Base-by-base conservation (phyloP, 202 grass and related monocot genomes). In the Cymbopogon flexuosus region DNA sequence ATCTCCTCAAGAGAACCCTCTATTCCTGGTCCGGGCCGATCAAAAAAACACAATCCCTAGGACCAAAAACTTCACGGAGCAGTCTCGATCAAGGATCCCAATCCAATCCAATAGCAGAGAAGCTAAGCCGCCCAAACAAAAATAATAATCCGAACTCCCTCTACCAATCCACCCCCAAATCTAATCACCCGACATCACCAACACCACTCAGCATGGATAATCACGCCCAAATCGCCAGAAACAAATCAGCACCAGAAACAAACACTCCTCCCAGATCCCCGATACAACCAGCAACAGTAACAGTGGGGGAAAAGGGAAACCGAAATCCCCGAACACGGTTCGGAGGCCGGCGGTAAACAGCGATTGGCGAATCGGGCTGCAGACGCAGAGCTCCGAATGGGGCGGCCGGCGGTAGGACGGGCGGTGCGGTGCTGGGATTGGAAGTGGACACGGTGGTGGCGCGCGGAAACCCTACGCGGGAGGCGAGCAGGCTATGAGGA, bases 11-110 rank as follows among this genome's bases (percentile, higher is more conserved):
- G 79, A 76, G 72, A 91, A 91, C 90, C 84, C 90, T 93, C 90
- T 72, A 91, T 97, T 91, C 87, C 80, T 87, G 86, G 86, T 87
- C 85, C 62, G 69, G 80, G 84, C 69, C 70, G 82, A 85, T 76
- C 10, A 83, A 86, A 93, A 90, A 96, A 87, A 81, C 66, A 68
- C 68, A 68, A 84, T 79, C 80, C 84, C 90, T 49, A 89, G 88
- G 85, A 93, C 90, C 88, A 91, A 87, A 91, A 97, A 97, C 83
- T 85, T 97, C 93, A 91, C 88, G 27, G 93, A 91, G 90, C 86
- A 86, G 70, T 83, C 84, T 71, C 69, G 80, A 86, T 83, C 79
- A 74, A 63, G 88, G 88, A 90, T 86, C 62, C 79, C 74, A 74
- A 86, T 41, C 79, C 74, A 74, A 86, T 41, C 79, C 68, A 57